Percentiles rank a stretch among this genome's conserved stretches.
Evolutionary conservation across 139 green algal genomes (phyloP).

Genomic region (Trebouxia sp.): DNA sequence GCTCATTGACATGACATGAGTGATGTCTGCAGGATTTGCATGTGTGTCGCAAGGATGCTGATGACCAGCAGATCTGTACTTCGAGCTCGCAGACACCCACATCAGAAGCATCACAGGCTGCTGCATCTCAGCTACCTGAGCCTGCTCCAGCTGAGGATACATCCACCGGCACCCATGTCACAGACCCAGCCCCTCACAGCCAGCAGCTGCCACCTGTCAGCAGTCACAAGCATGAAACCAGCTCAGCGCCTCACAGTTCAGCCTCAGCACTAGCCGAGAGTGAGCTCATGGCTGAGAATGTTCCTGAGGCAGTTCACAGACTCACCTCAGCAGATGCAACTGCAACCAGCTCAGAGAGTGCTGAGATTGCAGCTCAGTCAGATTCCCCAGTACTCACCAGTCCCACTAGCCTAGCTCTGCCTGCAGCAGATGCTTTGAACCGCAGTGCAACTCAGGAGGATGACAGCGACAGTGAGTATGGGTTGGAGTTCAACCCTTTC

Average conservation of each 20-base stretch:
- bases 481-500: conserved; percentile 80
- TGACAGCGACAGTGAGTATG: conserved; percentile 58
- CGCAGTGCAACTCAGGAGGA: neutral
- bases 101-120: neutral
- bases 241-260: neutral
- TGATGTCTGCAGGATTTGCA: neutral
- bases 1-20: neutral
- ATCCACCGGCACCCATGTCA: neutral
- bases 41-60: conserved; percentile 9
- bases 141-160: neutral
- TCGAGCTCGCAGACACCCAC: neutral
- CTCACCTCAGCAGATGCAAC: neutral
- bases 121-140: neutral
- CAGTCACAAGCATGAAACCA: neutral
- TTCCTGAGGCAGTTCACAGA: neutral
- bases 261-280: neutral
- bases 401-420: neutral
- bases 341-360: neutral
- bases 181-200: neutral
- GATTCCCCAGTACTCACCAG: neutral
- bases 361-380: neutral
- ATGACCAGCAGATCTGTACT: neutral
- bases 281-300: conserved; percentile 12
- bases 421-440: conserved; percentile 1
- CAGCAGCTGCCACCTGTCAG: neutral